Base-by-base conservation (phyloP, 768 basidiomycete genomes). In the Leucocoprinus birnbaumii region DNA sequence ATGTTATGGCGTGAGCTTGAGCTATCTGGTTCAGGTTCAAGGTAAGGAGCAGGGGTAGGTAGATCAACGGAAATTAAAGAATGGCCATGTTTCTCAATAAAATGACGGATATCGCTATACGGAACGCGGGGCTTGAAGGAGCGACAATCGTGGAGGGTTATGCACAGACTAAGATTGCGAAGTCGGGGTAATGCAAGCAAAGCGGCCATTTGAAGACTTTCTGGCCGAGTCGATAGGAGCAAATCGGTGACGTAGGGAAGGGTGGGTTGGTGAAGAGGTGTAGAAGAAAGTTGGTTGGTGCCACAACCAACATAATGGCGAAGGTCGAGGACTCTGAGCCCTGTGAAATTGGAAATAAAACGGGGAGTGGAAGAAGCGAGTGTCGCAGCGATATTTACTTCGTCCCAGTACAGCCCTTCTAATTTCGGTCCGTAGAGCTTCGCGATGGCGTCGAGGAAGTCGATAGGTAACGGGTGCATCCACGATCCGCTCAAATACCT, bases 401-500 rank as follows among this genome's bases (percentile, higher is more conserved):
- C 75, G 59, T 72, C 70, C 80, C 82, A 82, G 53, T 67, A 73
- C 10, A 84, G 58, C 31, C 71, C 73, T 55, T 73, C 68, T 48
- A 84, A 65, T 22, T 71, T 68, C 18, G 64, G 63, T 6, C 75
- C 74, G 59, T 76, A 73, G 48, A 78, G 62, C 46, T 59, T 66
- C 34, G 76, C 63, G 25, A 81, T 65, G 5, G 69, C 74, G 27
- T 69, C 59, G 53, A 78, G 57, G 61, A 81, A 79, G 24, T 73
- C 75, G n/a, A 57, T 53, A 13, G 80, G 78, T 21, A 80, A 63
- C 16, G 64, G 57, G 53, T 72, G 69, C 34, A 65, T 68, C 80
- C 80, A 83, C n/a, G 67, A 68, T 40, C 77, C 78, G 58, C 71
- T 77, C 53, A 82, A 66, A 40, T 71, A 72, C 40, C 70, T 73